These are phyloP conservation scores for Blastocrithidia nonstop DNA, from an alignment of 208 protist genomes.

Conservation along the genomic window DNA sequence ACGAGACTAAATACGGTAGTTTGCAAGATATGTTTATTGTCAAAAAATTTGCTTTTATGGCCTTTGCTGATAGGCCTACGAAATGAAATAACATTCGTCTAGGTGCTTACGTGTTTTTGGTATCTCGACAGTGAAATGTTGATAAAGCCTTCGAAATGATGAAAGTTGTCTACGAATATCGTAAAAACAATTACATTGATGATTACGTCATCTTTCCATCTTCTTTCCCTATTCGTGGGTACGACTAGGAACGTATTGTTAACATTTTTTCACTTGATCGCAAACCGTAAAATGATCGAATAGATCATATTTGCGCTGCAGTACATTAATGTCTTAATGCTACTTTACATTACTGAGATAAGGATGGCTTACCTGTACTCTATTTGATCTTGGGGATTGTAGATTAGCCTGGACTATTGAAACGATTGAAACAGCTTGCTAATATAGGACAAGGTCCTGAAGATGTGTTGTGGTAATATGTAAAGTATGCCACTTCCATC, in stretches of 20 bases:
- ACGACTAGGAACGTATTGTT: constrained; percentile 14
- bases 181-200: constrained; percentile 14
- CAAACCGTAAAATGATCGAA: constrained; percentile 1
- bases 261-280: background rate
- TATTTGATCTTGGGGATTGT: constrained; percentile 25
- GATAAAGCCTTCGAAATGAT: constrained; percentile 43
- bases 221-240: constrained; percentile 37
- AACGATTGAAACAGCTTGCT: constrained; percentile 14
- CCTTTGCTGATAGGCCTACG: constrained; percentile 14
- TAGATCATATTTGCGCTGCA: constrained; percentile 17
- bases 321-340: constrained; percentile 11
- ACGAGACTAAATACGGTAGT: constrained; percentile 9
- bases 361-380: constrained; percentile 20
- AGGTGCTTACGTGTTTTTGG: constrained; percentile 38
- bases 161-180: constrained; percentile 12
- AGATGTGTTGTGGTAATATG: constrained; percentile 7
- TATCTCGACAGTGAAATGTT: constrained; percentile 38
- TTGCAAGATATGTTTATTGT: constrained; percentile 8
- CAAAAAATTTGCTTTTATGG: constrained; percentile 6
- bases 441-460: constrained; percentile 4
- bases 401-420: constrained; percentile 14
- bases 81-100: constrained; percentile 20
- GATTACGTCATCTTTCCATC: constrained; percentile 17
- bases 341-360: constrained; percentile 45
- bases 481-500: constrained; percentile 3